Base-by-base conservation (phyloP, 2,329 filamentous ascomycete genomes). In the Fusarium sp. region DNA sequence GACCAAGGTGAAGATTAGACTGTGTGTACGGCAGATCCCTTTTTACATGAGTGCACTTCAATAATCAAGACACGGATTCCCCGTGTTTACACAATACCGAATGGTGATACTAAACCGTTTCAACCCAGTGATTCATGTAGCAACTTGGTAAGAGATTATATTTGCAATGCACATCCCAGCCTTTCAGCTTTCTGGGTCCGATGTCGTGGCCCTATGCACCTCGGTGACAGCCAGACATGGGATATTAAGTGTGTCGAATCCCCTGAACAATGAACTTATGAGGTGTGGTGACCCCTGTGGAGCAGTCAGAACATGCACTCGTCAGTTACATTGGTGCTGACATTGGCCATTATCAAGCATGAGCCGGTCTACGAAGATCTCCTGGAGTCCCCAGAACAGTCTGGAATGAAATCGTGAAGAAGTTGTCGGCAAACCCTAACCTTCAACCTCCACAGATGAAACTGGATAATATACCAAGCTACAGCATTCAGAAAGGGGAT, bases 341-440 rank as follows among this genome's bases (percentile, higher is more conserved):
- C 8, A 3, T n/a, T 50, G n/a, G 11, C n/a, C 17, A 15, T 33
- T 5, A 22, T 35, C n/a, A 18, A 22, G 29, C 15, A 50, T 14
- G 2, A 18, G 29, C 4, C 22, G 17, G 17, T 29, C 5, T 7
- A 5, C 7, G 12, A 50, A 25, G 3, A 49, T 50, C 15, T 25
- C 12, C 8, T 22, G 4, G 5, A 33, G 15, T 22, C 2, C n/a
- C 7, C 11, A 18, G 29, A 22, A 33, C 20, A 14, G 15, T 27
- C 27, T 49, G n/a, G 9, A 9, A 33, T 22, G 12, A 35, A 22
- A 25, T 25, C 7, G 22, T 5, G 0, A 9, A 18, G n/a, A 33
- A 12, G 15, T 8, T 18, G 18, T 8, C 12, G 2, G 7, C 7
- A 25, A 6, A 18, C n/a, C 11, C 15, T n/a, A 3, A 4, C 14